A percentile compares a stretch with the other conserved stretches of the same genome.
These are phyloP conservation scores for Huntiella bhutanensis DNA, from an alignment of 2,329 filamentous ascomycete species.

Conservation along the genomic window DNA sequence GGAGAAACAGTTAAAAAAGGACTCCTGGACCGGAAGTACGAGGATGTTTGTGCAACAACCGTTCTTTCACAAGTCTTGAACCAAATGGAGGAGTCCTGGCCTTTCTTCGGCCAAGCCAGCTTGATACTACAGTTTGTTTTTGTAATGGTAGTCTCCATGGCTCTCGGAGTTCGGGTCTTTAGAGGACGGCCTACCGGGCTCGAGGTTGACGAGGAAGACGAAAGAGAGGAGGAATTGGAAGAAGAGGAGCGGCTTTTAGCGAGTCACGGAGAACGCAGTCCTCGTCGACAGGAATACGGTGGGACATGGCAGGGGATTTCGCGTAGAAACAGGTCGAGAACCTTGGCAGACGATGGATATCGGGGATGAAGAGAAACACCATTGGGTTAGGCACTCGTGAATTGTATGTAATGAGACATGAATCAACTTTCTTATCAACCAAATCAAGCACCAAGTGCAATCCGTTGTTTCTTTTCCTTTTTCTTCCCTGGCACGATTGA, in stretches of 20 bases:
- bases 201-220: conserved; percentile 71
- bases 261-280: too few relatives aligned
- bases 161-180: conserved; percentile 63
- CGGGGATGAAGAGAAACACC: too few relatives aligned
- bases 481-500: conserved; percentile 27
- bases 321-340: conserved; percentile 3
- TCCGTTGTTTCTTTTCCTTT: conserved; percentile 15
- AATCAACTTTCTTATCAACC: background rate
- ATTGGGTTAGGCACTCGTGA: too few relatives aligned
- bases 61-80: conserved; percentile 88
- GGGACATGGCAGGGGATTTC: conserved; percentile 6
- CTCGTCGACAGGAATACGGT: conserved; percentile 1
- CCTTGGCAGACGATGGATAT: background rate
- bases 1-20: conserved; percentile 42
- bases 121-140: conserved; percentile 97
- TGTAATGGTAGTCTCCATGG: conserved; percentile 61
- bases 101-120: conserved; percentile 77
- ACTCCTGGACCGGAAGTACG: background rate
- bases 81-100: conserved; percentile 80
- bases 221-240: conserved; percentile 58
- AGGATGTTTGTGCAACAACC: conserved; percentile 66
- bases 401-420: background rate
- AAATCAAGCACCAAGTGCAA: conserved; percentile 21
- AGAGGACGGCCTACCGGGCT: conserved; percentile 59
- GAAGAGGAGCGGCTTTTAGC: too few relatives aligned